Conservation (phyloP, 192 early-diverging fungal genomes). For the Entophlyctis helioformis region DNA sequence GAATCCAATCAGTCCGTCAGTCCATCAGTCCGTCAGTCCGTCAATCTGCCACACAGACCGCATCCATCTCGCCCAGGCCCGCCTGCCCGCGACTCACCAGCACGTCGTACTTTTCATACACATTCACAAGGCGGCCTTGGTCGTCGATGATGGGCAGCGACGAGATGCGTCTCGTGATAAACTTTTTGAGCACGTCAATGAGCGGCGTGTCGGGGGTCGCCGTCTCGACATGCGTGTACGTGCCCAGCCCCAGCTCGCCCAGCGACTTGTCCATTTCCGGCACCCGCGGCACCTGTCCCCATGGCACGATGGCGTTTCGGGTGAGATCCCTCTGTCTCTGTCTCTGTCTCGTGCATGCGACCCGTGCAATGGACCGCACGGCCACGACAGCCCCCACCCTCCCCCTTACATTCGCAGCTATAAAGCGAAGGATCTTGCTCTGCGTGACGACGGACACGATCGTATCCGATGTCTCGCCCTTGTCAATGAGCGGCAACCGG, state of each 20-base stretch:
- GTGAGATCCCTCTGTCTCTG: conserved; percentile 1
- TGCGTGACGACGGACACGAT: conserved; percentile 87
- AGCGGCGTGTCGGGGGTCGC: conserved; percentile 70
- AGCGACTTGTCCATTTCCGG: conserved; percentile 28
- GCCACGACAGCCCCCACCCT: neutral
- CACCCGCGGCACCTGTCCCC: conserved; percentile 7
- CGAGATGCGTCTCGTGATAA: conserved; percentile 81
- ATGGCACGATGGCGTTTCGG: neutral
- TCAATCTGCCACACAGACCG: neutral
- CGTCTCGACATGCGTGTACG: conserved; percentile 70
- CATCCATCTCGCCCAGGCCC: neutral
- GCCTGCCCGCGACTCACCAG: conserved; percentile 44
- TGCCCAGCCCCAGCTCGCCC: conserved; percentile 75
- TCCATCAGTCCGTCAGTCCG: neutral
- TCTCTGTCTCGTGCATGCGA: neutral
- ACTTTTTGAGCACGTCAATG: conserved; percentile 82
- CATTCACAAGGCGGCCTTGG: conserved; percentile 50
- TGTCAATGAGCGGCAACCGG: conserved; percentile 80
- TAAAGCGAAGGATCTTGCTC: conserved; percentile 76
- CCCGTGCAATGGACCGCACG: neutral
- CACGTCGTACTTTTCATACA: conserved; percentile 94
- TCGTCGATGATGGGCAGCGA: conserved; percentile 91
- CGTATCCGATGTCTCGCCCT: conserved; percentile 61
- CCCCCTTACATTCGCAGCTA: conserved; percentile 64
- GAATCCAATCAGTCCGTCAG: neutral